These are phyloP conservation scores for Kwoniella sp. DNA, from an alignment of 768 basidiomycete species.

Conservation along the genomic window DNA sequence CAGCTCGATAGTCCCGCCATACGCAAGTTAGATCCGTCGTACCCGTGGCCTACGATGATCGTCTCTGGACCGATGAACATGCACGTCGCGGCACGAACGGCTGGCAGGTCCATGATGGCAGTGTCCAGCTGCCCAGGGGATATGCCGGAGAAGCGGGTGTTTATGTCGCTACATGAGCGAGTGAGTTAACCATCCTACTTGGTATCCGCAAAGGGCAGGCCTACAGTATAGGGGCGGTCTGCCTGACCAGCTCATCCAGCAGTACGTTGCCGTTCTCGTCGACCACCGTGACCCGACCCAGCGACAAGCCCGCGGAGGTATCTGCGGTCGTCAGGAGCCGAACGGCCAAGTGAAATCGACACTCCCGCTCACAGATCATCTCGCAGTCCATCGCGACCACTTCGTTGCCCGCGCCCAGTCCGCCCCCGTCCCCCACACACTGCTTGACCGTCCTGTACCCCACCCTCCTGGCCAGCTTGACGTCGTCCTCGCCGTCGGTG, in stretches of 20 bases:
- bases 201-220: background rate
- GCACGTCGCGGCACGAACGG: slow-evolving; percentile 66
- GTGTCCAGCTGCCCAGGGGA: slow-evolving; percentile 32
- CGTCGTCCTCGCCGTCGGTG: slow-evolving; percentile 60
- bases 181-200: background rate
- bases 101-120: slow-evolving; percentile 64
- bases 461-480: slow-evolving; percentile 27
- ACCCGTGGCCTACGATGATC: slow-evolving; percentile 69
- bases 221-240: slow-evolving; percentile 41
- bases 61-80: slow-evolving; percentile 71
- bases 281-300: slow-evolving; percentile 85
- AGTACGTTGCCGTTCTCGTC: slow-evolving; percentile 69
- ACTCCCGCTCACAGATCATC: slow-evolving; percentile 59
- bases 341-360: background rate
- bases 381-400: slow-evolving; percentile 92
- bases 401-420: slow-evolving; percentile 54
- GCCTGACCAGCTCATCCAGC: slow-evolving; percentile 60
- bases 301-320: slow-evolving; percentile 83
- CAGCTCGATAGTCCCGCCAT: too few relatives aligned
- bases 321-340: slow-evolving; percentile 46
- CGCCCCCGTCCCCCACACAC: slow-evolving; percentile 13
- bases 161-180: slow-evolving; percentile 76
- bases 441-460: slow-evolving; percentile 33
- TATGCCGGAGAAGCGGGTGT: slow-evolving; percentile 61
- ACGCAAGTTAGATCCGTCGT: too few relatives aligned